Evolutionary conservation across 306 rosid genomes (phyloP).

Genomic region (barrel medic (Medicago truncatula)): MtrunA17r5.0-ANR NC_053047.1:4589501-4590000

Average conservation of each 20-base stretch:
- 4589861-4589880: neutral
- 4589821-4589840: conserved; percentile 3
- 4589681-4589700: neutral
- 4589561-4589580: neutral
- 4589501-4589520: neutral
- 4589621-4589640: too few relatives aligned
- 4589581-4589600: neutral
- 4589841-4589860: conserved; percentile 17
- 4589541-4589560: conserved; percentile 36
- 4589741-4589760: neutral
- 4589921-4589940: too few relatives aligned
- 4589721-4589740: neutral
- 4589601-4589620: neutral
- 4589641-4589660: neutral
- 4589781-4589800: neutral
- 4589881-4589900: too few relatives aligned
- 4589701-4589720: neutral
- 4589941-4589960: too few relatives aligned
- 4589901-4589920: too few relatives aligned
- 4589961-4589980: too few relatives aligned
- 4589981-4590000: too few relatives aligned
- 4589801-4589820: neutral
- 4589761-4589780: conserved; percentile 2
- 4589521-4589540: neutral
- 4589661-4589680: neutral